Percentiles rank a stretch among this genome's conserved stretches.
Evolutionary conservation across 208 protist species (phyloP).

Genomic region (Acanthamoeba royreba): DNA sequence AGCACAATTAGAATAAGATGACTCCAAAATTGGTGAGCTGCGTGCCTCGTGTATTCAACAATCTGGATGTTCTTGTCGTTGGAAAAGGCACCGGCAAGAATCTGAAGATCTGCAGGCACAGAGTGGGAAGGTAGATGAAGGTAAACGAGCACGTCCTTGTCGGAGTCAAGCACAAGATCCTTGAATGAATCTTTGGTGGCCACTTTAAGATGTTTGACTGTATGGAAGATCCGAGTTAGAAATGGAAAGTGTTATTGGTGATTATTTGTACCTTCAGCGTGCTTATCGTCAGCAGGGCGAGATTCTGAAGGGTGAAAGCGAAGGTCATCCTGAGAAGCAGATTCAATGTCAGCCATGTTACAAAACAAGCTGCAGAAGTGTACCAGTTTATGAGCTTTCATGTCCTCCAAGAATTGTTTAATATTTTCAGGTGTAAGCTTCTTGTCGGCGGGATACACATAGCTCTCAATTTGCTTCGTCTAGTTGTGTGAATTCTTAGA

Average conservation of each 20-base stretch:
- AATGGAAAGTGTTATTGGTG: background rate
- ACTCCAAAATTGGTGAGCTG: background rate
- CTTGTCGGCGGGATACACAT: background rate
- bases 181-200: background rate
- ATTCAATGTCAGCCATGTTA: background rate
- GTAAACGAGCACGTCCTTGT: slow-evolving; percentile 12
- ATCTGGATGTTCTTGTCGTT: background rate
- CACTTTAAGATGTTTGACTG: background rate
- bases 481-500: background rate
- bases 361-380: too few species aligned
- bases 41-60: background rate
- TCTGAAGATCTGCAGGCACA: background rate
- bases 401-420: background rate
- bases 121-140: background rate
- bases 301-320: background rate
- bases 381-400: background rate
- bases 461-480: background rate
- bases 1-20: background rate
- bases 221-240: background rate
- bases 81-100: background rate
- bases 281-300: background rate
- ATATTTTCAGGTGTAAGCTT: background rate
- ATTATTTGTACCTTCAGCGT: background rate
- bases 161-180: background rate
- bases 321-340: background rate